Evolutionary conservation across 305 asterid genomes (phyloP).

Genomic region (Fraxinus sp.): DNA sequence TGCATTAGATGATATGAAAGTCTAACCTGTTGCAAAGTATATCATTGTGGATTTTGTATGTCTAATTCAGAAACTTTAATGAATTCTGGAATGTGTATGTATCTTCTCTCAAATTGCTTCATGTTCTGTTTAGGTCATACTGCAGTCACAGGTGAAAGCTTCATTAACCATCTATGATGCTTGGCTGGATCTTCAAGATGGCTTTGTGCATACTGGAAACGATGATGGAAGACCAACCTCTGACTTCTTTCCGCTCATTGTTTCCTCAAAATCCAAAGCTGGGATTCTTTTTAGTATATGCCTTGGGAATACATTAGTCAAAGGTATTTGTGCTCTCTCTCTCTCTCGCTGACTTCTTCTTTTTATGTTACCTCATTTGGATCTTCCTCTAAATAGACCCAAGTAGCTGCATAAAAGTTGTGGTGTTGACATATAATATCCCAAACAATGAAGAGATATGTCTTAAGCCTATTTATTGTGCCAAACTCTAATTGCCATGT

Average conservation of each 20-base stretch:
- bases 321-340: slow-evolving; percentile 43
- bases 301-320: slow-evolving; percentile 40
- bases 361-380: slow-evolving; percentile 16
- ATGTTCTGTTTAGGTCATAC: slow-evolving; percentile 57
- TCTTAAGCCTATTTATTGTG: slow-evolving; percentile 6
- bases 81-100: neutral
- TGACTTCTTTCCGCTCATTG: slow-evolving; percentile 71
- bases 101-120: slow-evolving; percentile 18
- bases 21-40: neutral
- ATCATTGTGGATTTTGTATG: slow-evolving; percentile 2
- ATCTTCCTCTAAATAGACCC: neutral
- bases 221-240: slow-evolving; percentile 74
- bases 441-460: slow-evolving; percentile 14
- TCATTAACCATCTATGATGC: slow-evolving; percentile 76
- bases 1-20: neutral
- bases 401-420: neutral
- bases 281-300: slow-evolving; percentile 81
- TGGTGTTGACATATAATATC: slow-evolving; percentile 9
- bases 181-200: slow-evolving; percentile 94
- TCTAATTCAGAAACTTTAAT: neutral
- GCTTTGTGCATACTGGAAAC: slow-evolving; percentile 74
- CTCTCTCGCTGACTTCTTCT: slow-evolving; percentile 14
- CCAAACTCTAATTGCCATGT: neutral
- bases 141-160: slow-evolving; percentile 97
- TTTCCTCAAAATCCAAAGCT: slow-evolving; percentile 83